phyloP scores from a whole-genome alignment of 1,284 basidiomycete genomes.

The Leccinum griseonigrum region DNA sequence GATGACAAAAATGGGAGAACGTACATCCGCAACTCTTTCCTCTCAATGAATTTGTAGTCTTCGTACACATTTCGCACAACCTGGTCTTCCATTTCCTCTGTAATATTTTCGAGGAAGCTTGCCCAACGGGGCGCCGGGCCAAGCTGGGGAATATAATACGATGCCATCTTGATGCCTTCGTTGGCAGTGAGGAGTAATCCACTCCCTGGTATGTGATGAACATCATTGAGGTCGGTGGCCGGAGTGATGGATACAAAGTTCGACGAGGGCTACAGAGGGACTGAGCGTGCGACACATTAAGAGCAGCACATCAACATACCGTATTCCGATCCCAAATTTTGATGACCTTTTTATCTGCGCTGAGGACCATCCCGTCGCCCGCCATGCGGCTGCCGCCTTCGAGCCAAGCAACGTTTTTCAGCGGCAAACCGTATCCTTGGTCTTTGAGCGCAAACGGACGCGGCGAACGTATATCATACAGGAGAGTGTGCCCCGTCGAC shows the following conservation, averaged over 20 bases:
- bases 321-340: constrained; percentile 92
- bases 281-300: constrained; percentile 4
- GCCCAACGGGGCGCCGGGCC: constrained; percentile 98
- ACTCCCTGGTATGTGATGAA: constrained; percentile 84
- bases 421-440: constrained; percentile 93
- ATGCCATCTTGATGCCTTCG: constrained; percentile 89
- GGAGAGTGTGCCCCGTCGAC: constrained; percentile 88
- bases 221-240: constrained; percentile 82
- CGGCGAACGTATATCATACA: constrained; percentile 92
- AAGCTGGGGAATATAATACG: constrained; percentile 93
- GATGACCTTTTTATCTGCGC: constrained; percentile 91
- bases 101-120: constrained; percentile 96
- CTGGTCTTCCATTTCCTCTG: constrained; percentile 95
- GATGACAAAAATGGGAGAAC: constrained; percentile 31
- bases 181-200: constrained; percentile 89
- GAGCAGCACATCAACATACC: constrained; percentile 44
- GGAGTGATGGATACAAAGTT: constrained; percentile 96
- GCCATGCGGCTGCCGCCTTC: constrained; percentile 82
- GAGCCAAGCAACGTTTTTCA: constrained; percentile 88
- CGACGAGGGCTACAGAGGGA: constrained; percentile 57
- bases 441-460: constrained; percentile 89
- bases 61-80: constrained; percentile 79
- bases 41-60: constrained; percentile 97
- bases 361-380: constrained; percentile 84
- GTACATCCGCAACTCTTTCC: constrained; percentile 81